Evolutionary conservation across 2,329 filamentous ascomycete species (phyloP), one percentile per base, ranked within the genome.

Genomic region (Xylaria multiplex): DNA sequence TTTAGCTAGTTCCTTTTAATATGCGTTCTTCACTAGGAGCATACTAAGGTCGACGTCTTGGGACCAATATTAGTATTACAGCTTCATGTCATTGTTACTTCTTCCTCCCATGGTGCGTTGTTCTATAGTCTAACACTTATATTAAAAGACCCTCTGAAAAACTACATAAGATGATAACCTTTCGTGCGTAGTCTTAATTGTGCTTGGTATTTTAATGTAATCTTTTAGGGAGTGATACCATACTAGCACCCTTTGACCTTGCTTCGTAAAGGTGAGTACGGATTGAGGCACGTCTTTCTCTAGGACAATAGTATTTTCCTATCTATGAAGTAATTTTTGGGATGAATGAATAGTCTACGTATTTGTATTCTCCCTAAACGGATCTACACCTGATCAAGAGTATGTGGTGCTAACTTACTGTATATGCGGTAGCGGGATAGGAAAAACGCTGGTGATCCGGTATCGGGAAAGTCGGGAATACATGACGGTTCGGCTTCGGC

Each of bases 381-480:
- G 35, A 13, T 7, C 13, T 32, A 4, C 8, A 14, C 13, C 24
- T 6, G 2, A 35, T 53, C 11, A 37, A 53, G 16, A 37, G 49
- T 22, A 19, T 6, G 1, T 6, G 30, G 30, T 22, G 16, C n/a
- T 56, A 55, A 40, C 4, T 62, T 42, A 30, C 37, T 27, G 27
- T 27, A 27, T 27, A 45, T 24, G 48, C 37, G 46, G n/a, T 46
- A 48, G 46, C 48, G 49, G 16, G 43, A 61, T 53, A 61, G 11
- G 16, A 6, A 9, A 6, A 9, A 13, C 27, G 53, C 6, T 40
- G 14, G 40, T 42, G 52, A 62, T 62, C 66, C 66, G 66, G 66
- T 65, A 68, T 68, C 66, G 66, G 66, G 63, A 68, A 68, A 60
- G 59, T 68, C 63, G 66, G 66, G 63, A 66, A 66, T 66, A 46